Evolutionary conservation across 257 asterid species (phyloP).

Genomic region (Rauvolfia tetraphylla): DNA sequence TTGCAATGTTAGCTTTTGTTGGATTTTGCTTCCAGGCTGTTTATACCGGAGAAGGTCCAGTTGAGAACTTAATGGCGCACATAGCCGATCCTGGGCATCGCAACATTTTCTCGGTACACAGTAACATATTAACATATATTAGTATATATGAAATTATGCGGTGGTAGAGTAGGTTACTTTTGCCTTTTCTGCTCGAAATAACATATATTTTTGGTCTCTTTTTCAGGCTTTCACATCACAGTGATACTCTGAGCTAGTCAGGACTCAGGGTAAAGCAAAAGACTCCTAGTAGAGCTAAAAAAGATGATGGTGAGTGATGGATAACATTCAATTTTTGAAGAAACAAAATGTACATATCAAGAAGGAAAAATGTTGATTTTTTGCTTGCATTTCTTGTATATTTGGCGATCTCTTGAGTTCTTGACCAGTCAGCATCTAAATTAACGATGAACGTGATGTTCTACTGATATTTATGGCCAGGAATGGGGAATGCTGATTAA

Average conservation of each 20-base stretch:
- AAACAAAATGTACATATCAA: not conserved
- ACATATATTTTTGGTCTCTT: not conserved
- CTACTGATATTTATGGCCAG: not conserved
- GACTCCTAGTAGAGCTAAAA: not conserved
- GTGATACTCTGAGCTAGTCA: constrained; percentile 9
- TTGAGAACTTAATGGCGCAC: constrained; percentile 69
- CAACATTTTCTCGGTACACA: constrained; percentile 65
- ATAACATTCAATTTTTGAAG: not conserved
- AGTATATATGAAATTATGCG: not conserved
- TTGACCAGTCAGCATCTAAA: not conserved
- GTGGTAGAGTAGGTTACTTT: not conserved
- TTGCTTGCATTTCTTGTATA: not conserved
- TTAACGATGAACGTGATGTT: not conserved
- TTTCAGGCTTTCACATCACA: constrained; percentile 61
- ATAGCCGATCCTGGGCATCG: constrained; percentile 87
- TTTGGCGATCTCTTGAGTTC: not conserved
- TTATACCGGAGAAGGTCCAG: constrained; percentile 65
- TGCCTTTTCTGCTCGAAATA: not conserved
- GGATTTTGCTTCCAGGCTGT: constrained; percentile 84
- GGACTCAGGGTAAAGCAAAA: no score
- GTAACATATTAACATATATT: no score
- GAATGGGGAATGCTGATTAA: not conserved
- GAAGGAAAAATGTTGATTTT: not conserved
- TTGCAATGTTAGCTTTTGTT: constrained; percentile 81
- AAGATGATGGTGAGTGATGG: not conserved